A percentile compares a stretch with the other conserved stretches of the same genome.
Conservation (phyloP, 306 rosid species). For the Cucurbita maxima region DNA sequence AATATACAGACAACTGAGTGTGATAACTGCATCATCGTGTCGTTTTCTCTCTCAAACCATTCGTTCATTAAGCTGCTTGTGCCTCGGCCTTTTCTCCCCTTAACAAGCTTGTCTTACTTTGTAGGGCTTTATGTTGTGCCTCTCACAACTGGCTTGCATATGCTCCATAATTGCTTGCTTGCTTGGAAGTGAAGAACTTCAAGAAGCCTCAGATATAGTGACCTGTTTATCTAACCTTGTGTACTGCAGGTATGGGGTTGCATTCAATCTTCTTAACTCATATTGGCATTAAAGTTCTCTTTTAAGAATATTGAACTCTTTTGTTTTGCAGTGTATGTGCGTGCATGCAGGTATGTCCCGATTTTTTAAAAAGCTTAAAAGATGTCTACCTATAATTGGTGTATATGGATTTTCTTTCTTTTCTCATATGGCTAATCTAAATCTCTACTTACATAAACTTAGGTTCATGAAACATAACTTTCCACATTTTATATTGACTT, state of each 20-base stretch:
- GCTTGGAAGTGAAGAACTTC: slow-evolving; percentile 37
- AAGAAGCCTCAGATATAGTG: slow-evolving; percentile 31
- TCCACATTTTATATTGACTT: neutral
- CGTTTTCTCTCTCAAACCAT: neutral
- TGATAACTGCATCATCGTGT: slow-evolving; percentile 85
- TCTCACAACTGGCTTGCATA: slow-evolving; percentile 40
- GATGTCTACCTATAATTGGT: neutral
- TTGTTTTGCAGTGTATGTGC: slow-evolving; percentile 54
- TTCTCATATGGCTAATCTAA: too few species aligned
- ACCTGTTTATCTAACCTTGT: slow-evolving; percentile 39
- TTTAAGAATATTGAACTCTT: neutral
- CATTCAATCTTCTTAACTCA: neutral
- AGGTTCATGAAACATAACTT: neutral
- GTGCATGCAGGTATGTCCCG: slow-evolving; percentile 51
- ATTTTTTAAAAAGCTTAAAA: neutral
- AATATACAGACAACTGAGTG: slow-evolving; percentile 63
- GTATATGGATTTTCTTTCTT: neutral
- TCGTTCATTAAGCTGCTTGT: neutral
- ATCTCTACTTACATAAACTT: neutral
- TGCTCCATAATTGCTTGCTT: slow-evolving; percentile 41
- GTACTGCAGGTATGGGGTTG: slow-evolving; percentile 55
- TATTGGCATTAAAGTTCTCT: neutral
- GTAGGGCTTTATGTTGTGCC: slow-evolving; percentile 70
- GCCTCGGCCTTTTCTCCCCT: neutral
- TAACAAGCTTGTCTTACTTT: neutral